Evolutionary conservation across 2,329 filamentous ascomycete species (phyloP).

Genomic region (Colletotrichum tamarilloi): DNA sequence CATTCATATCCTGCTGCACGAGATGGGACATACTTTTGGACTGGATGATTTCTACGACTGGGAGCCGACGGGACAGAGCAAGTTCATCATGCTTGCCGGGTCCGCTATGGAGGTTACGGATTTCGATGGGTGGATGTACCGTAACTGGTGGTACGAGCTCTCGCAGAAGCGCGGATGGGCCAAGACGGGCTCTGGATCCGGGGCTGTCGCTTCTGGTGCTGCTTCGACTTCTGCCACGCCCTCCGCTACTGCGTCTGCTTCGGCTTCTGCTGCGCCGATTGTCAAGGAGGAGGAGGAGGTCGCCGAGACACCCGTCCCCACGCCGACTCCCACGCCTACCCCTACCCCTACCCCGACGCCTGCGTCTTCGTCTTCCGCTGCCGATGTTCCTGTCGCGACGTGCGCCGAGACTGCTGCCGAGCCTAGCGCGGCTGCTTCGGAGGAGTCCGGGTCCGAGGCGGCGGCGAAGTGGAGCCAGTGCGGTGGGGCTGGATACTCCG

Average conservation of each 20-base stretch:
- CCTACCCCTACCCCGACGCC: background rate
- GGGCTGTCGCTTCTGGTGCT: too few relatives aligned
- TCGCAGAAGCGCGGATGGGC: constrained; percentile 43
- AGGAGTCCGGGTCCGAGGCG: too few relatives aligned
- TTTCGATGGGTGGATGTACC: constrained; percentile 60
- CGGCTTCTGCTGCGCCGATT: background rate
- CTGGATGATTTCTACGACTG: constrained; percentile 56
- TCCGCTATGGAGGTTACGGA: constrained; percentile 54
- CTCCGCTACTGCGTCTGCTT: background rate
- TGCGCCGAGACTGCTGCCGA: background rate
- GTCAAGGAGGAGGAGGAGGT: constrained; percentile 2
- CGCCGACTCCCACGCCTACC: too few relatives aligned
- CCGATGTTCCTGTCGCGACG: background rate
- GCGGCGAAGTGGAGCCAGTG: constrained; percentile 48
- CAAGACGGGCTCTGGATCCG: background rate
- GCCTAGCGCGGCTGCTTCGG: constrained; percentile 31
- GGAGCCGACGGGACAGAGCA: constrained; percentile 52
- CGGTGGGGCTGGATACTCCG: constrained; percentile 48
- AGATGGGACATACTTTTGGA: constrained; percentile 56
- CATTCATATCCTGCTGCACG: constrained; percentile 58
- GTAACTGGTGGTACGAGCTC: constrained; percentile 57
- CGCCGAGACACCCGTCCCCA: background rate
- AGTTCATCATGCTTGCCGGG: constrained; percentile 59
- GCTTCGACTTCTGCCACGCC: background rate
- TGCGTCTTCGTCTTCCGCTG: background rate